phyloP scores from a whole-genome alignment of 768 basidiomycete species.

The Daedalea quercina region DNA sequence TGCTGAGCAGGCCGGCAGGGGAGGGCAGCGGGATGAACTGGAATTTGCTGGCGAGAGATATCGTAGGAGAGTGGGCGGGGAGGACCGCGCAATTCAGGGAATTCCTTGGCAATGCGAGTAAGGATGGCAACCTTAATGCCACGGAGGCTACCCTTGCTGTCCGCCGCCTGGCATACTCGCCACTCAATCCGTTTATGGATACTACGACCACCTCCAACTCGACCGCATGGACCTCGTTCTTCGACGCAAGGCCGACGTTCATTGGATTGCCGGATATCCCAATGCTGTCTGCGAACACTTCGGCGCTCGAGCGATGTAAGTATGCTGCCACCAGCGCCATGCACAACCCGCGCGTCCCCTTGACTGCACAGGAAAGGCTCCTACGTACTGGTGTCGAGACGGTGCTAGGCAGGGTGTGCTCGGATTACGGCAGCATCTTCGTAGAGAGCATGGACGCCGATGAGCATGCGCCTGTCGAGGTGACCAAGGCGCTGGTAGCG shows the following conservation, averaged over 20 bases:
- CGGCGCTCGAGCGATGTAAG: constrained; percentile 1
- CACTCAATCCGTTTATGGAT: constrained; percentile 6
- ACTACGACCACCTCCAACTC: not conserved
- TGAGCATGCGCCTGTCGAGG: not conserved
- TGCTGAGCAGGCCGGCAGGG: not conserved
- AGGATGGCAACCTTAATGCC: not conserved
- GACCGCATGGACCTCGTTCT: not conserved
- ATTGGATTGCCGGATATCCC: not conserved
- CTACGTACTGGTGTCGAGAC: constrained; percentile 1
- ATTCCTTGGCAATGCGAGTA: constrained; percentile 1
- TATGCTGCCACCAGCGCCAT: constrained; percentile 2
- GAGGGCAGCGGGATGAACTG: constrained; percentile 4
- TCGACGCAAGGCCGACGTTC: not conserved
- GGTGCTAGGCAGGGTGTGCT: not conserved
- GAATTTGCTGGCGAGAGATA: not conserved
- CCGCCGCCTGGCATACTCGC: constrained; percentile 3
- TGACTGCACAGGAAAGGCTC: constrained; percentile 2
- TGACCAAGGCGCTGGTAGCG: not conserved
- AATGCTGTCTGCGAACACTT: not conserved
- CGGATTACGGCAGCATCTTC: constrained; percentile 2
- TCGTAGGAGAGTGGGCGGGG: constrained; percentile 3
- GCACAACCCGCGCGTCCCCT: not conserved
- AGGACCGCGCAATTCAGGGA: constrained; percentile 1
- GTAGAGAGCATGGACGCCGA: constrained; percentile 6
- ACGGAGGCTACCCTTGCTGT: not conserved